Conservation (phyloP, 2,329 filamentous ascomycete genomes). For the Microascus cirrosus region DNA sequence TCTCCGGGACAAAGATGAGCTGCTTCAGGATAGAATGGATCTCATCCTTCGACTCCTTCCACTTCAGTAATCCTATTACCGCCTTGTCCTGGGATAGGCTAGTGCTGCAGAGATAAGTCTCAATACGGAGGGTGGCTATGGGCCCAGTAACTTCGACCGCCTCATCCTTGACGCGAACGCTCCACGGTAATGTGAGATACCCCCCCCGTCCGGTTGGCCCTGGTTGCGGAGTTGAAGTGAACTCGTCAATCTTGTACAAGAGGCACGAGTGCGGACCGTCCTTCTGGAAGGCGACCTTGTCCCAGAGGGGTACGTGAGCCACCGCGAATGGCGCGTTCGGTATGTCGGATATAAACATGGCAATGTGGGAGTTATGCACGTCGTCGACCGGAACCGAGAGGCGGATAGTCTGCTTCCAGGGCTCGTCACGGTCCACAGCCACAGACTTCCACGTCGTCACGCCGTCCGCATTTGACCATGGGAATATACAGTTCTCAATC, state of each 20-base stretch:
- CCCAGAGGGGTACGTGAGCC: slow-evolving; percentile 90
- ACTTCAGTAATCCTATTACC: slow-evolving; percentile 72
- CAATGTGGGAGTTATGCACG: slow-evolving; percentile 72
- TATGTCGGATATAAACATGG: slow-evolving; percentile 80
- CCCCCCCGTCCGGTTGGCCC: slow-evolving; percentile 64
- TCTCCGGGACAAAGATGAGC: slow-evolving; percentile 88
- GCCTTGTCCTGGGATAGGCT: slow-evolving; percentile 86
- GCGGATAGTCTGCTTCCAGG: slow-evolving; percentile 82
- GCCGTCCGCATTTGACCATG: slow-evolving; percentile 68
- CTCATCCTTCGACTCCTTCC: slow-evolving; percentile 68
- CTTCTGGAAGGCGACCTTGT: slow-evolving; percentile 75
- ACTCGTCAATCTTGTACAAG: slow-evolving; percentile 85
- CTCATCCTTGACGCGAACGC: slow-evolving; percentile 52
- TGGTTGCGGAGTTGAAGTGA: slow-evolving; percentile 58
- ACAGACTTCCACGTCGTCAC: slow-evolving; percentile 83
- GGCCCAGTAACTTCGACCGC: slow-evolving; percentile 68
- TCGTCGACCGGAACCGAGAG: slow-evolving; percentile 69
- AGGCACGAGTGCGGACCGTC: slow-evolving; percentile 75
- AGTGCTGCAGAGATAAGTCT: slow-evolving; percentile 89
- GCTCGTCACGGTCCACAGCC: slow-evolving; percentile 64
- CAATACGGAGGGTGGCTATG: slow-evolving; percentile 65
- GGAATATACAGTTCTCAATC: slow-evolving; percentile 78
- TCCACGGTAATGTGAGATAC: slow-evolving; percentile 79
- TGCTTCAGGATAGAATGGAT: slow-evolving; percentile 67
- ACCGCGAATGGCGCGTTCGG: slow-evolving; percentile 84